A percentile compares a stretch with the other conserved stretches of the same genome.
phyloP scores from a whole-genome alignment of 371 early-diverging fungal species.

The Mucor piriformis region DNA sequence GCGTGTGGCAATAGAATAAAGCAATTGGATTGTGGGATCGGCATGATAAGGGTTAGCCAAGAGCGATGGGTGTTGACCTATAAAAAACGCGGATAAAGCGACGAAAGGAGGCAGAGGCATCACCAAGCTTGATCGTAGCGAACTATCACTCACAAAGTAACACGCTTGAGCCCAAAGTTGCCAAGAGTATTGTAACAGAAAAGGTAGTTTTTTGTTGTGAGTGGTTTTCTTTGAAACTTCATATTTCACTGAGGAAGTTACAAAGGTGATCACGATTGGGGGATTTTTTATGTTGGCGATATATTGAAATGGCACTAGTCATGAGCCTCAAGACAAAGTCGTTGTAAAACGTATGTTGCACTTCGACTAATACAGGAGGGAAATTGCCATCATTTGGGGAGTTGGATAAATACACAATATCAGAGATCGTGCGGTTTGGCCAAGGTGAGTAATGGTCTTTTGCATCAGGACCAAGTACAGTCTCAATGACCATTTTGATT shows the following conservation, averaged over 20 bases:
- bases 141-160: not conserved
- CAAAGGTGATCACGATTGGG: constrained; percentile 1
- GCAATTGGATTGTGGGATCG: not conserved
- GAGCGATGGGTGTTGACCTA: constrained; percentile 1
- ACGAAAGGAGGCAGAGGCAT: not conserved
- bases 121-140: not conserved
- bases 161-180: constrained; percentile 1
- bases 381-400: constrained; percentile 3
- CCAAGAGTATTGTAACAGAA: not conserved
- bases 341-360: constrained; percentile 14
- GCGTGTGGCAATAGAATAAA: not conserved
- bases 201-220: not conserved
- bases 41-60: not conserved
- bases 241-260: constrained; percentile 4
- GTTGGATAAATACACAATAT: constrained; percentile 1
- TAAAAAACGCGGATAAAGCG: not conserved
- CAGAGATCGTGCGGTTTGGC: constrained; percentile 13
- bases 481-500: not conserved
- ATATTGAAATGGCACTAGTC: constrained; percentile 4
- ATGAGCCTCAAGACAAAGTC: constrained; percentile 13
- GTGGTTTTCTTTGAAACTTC: constrained; percentile 5
- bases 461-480: not conserved
- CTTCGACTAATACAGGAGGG: constrained; percentile 14
- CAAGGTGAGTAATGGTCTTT: constrained; percentile 6
- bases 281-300: constrained; percentile 5